Conservation (phyloP, 1,139 yeast species). For the Wickerhamomyces sp. region DNA sequence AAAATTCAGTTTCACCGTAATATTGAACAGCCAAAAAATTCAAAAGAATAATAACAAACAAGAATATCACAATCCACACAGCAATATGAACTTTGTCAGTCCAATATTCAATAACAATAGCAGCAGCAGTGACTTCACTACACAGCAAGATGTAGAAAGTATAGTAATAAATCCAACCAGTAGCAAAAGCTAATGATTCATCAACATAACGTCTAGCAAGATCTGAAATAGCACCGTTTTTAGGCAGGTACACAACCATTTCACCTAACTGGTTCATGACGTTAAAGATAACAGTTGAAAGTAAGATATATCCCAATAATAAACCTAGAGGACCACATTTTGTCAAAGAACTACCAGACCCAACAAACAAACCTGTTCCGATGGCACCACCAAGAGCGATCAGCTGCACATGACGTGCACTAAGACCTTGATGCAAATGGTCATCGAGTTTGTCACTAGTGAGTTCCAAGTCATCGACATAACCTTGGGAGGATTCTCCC, state of each 20-base stretch:
- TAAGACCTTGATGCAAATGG: slow-evolving; percentile 10
- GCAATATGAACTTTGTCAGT: slow-evolving; percentile 61
- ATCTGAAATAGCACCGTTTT: slow-evolving; percentile 40
- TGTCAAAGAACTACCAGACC: slow-evolving; percentile 42
- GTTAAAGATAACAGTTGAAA: slow-evolving; percentile 46
- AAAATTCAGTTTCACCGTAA: slow-evolving; percentile 75
- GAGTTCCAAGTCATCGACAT: slow-evolving; percentile 5
- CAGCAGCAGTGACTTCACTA: slow-evolving; percentile 73
- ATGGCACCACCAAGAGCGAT: slow-evolving; percentile 48
- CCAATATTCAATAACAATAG: slow-evolving; percentile 73
- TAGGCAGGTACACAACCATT: slow-evolving; percentile 55
- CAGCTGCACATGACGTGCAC: slow-evolving; percentile 52
- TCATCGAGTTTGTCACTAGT: neutral
- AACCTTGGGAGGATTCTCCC: slow-evolving; percentile 6
- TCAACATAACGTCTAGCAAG: slow-evolving; percentile 49
- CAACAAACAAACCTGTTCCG: slow-evolving; percentile 47
- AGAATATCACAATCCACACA: slow-evolving; percentile 56
- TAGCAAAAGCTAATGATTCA: slow-evolving; percentile 67
- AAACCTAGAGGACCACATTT: slow-evolving; percentile 47
- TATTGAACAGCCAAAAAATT: slow-evolving; percentile 63
- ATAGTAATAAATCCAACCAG: slow-evolving; percentile 76
- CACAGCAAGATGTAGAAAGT: slow-evolving; percentile 71
- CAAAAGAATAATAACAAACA: slow-evolving; percentile 53
- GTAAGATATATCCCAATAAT: slow-evolving; percentile 39
- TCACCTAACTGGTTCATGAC: slow-evolving; percentile 58